Conservation (phyloP, 2,329 filamentous ascomycete species). For the Cercospora beticola region DNA sequence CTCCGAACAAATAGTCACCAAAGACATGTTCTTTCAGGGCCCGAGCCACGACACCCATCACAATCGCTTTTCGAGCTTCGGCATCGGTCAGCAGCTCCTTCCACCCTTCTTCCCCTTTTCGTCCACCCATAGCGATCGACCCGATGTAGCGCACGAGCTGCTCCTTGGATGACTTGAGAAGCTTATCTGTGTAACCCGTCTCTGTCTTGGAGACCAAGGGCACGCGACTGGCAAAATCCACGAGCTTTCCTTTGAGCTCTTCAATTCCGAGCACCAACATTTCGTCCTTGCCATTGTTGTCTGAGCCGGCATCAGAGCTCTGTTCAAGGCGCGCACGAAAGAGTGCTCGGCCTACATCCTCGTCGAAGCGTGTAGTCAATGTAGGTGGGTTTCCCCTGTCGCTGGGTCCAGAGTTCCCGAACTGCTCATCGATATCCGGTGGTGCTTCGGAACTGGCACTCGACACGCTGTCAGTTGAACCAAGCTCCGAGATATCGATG, state of each 20-base stretch:
- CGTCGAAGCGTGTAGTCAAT: not conserved
- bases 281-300: slow-evolving; percentile 13
- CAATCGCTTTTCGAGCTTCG: slow-evolving; percentile 26
- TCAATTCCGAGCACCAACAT: slow-evolving; percentile 1
- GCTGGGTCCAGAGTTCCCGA: not conserved
- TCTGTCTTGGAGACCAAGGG: not conserved
- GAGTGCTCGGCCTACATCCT: not conserved
- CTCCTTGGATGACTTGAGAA: slow-evolving; percentile 13
- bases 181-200: not conserved
- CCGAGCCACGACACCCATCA: slow-evolving; percentile 32
- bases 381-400: not conserved
- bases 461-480: not conserved
- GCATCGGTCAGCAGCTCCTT: slow-evolving; percentile 23
- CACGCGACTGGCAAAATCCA: not conserved
- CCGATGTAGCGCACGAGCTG: slow-evolving; percentile 35
- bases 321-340: not conserved
- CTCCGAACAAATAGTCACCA: slow-evolving; percentile 33
- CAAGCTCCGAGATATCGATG: not conserved
- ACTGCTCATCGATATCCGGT: not conserved
- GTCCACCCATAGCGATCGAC: slow-evolving; percentile 33
- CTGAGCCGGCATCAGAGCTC: not conserved
- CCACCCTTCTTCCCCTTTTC: slow-evolving; percentile 29
- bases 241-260: slow-evolving; percentile 1
- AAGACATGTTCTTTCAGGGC: slow-evolving; percentile 37
- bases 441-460: not conserved